These are phyloP conservation scores for Incumbomyces lentus DNA, from an alignment of 2,329 filamentous ascomycete species.

Conservation along the genomic window DNA sequence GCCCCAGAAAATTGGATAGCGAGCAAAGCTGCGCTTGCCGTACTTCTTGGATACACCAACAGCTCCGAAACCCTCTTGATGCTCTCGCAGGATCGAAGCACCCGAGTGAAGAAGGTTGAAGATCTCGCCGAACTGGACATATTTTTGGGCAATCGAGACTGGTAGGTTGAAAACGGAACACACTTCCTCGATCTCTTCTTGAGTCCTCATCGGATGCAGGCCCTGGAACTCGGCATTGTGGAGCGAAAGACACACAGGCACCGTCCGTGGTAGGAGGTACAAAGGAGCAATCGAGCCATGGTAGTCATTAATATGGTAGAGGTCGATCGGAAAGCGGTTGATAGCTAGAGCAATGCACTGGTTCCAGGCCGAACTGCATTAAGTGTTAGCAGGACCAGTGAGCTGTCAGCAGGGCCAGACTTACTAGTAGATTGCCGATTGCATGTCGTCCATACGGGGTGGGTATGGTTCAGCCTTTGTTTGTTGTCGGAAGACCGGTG, in stretches of 20 bases:
- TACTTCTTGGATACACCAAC: slow-evolving; percentile 61
- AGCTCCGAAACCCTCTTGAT: slow-evolving; percentile 58
- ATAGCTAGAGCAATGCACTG: slow-evolving; percentile 57
- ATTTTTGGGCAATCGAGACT: slow-evolving; percentile 46
- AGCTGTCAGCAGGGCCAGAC: too few species aligned
- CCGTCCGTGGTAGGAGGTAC: slow-evolving; percentile 52
- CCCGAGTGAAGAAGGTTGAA: slow-evolving; percentile 61
- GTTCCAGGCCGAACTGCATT: slow-evolving; percentile 50
- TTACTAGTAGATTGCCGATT: slow-evolving; percentile 54
- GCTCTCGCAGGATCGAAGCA: slow-evolving; percentile 54
- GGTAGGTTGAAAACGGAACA: slow-evolving; percentile 55
- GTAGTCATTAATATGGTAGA: slow-evolving; percentile 60
- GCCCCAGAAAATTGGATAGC: slow-evolving; percentile 62
- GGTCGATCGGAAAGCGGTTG: slow-evolving; percentile 50
- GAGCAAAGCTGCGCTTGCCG: slow-evolving; percentile 54
- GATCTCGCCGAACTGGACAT: slow-evolving; percentile 58
- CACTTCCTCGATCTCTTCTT: slow-evolving; percentile 52
- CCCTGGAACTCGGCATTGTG: slow-evolving; percentile 63
- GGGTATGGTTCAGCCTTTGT: slow-evolving; percentile 55
- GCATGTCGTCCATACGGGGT: slow-evolving; percentile 58
- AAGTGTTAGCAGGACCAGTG: too few species aligned
- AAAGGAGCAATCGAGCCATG: slow-evolving; percentile 54
- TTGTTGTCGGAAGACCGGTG: slow-evolving; percentile 56
- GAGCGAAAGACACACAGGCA: slow-evolving; percentile 53
- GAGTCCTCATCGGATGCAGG: slow-evolving; percentile 56